Evolutionary conservation across 2,329 filamentous ascomycete genomes (phyloP).

Genomic region (Cryphonectria nitschkei): DNA sequence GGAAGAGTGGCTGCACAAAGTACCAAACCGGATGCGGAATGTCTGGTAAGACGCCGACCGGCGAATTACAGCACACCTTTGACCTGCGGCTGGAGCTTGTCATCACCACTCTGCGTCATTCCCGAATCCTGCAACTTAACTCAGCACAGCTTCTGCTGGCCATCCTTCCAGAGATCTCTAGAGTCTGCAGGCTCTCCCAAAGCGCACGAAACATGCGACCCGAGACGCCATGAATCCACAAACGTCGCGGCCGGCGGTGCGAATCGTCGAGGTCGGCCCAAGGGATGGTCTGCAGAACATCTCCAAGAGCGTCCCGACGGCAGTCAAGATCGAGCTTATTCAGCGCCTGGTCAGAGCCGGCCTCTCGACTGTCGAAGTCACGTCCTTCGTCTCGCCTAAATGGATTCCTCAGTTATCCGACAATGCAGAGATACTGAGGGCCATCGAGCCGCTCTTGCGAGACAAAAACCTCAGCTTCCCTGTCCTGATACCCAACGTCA

Average conservation of each 20-base stretch:
- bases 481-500: constrained; percentile 56
- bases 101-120: not conserved
- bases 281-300: constrained; percentile 73
- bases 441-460: constrained; percentile 7
- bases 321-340: constrained; percentile 67
- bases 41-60: constrained; percentile 2
- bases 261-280: constrained; percentile 70
- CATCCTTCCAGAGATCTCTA: not conserved
- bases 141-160: too few species aligned
- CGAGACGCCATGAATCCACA: not conserved
- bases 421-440: constrained; percentile 52
- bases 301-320: constrained; percentile 59
- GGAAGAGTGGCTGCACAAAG: not conserved
- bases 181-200: not conserved
- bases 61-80: constrained; percentile 15
- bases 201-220: not conserved
- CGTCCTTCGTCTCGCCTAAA: constrained; percentile 69
- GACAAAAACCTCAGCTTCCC: constrained; percentile 22
- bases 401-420: constrained; percentile 70
- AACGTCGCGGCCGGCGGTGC: constrained; percentile 29
- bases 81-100: not conserved
- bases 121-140: not conserved
- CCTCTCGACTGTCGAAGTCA: constrained; percentile 65
- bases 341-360: constrained; percentile 60
- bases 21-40: constrained; percentile 13